Conservation (phyloP, 441 rosid species). For the Erysimum cheiri region DNA sequence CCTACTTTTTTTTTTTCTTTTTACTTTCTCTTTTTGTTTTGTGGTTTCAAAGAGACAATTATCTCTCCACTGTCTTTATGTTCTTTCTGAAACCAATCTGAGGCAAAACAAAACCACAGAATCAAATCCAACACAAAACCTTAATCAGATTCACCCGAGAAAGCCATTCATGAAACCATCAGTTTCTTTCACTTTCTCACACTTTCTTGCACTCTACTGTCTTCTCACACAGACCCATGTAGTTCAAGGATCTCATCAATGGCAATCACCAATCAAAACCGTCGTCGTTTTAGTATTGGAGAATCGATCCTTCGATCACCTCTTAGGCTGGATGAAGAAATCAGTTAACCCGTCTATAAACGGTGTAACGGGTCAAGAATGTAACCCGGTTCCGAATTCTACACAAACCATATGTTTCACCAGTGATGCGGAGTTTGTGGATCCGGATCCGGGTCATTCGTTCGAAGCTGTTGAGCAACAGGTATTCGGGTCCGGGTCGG, state of each 20-base stretch:
- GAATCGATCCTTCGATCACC: slow-evolving; percentile 95
- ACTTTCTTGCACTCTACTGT: slow-evolving; percentile 53
- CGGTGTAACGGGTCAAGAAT: slow-evolving; percentile 90
- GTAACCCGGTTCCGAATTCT: slow-evolving; percentile 67
- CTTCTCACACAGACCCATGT: slow-evolving; percentile 41
- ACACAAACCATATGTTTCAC: slow-evolving; percentile 68
- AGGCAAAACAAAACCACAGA: slow-evolving; percentile 44
- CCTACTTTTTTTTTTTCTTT: neutral
- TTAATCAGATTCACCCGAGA: neutral
- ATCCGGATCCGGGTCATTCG: slow-evolving; percentile 98
- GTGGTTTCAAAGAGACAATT: slow-evolving; percentile 21
- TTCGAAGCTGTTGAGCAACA: slow-evolving; percentile 84
- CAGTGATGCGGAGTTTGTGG: slow-evolving; percentile 87
- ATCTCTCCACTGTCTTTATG: slow-evolving; percentile 34
- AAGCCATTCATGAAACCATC: slow-evolving; percentile 35
- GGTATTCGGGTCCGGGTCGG: slow-evolving; percentile 62
- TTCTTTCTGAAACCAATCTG: slow-evolving; percentile 29
- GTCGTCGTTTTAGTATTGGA: slow-evolving; percentile 89
- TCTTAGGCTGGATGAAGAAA: slow-evolving; percentile 97
- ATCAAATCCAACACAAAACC: slow-evolving; percentile 29
- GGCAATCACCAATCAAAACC: slow-evolving; percentile 77
- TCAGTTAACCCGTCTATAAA: slow-evolving; percentile 64
- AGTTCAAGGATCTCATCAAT: slow-evolving; percentile 50
- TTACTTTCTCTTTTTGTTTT: neutral
- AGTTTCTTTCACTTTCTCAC: slow-evolving; percentile 49